These are phyloP conservation scores for Penicillium malachiteum DNA, from an alignment of 495 filamentous ascomycete species.

Conservation along the genomic window DNA sequence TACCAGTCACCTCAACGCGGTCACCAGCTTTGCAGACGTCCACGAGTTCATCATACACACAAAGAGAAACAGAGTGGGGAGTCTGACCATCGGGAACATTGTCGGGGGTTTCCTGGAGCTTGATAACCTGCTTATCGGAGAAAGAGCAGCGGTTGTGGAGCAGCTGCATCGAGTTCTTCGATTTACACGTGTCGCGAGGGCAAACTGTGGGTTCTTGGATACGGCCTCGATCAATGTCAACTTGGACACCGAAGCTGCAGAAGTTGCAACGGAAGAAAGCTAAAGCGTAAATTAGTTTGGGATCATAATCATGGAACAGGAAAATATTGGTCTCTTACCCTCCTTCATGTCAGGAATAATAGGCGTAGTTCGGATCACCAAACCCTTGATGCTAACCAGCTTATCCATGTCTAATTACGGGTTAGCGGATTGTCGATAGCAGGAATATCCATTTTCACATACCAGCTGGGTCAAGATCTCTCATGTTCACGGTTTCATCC, in stretches of 20 bases:
- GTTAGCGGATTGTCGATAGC: not conserved
- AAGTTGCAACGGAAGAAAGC: conserved; percentile 94
- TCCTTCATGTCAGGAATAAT: conserved; percentile 98
- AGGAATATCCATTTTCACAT: conserved; percentile 17
- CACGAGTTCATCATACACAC: conserved; percentile 94
- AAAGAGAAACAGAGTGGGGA: conserved; percentile 96
- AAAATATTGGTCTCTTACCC: conserved; percentile 37
- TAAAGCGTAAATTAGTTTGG: conserved; percentile 5
- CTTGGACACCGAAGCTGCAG: conserved; percentile 85
- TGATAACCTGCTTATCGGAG: conserved; percentile 97
- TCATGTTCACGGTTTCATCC: conserved; percentile 83
- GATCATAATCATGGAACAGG: not conserved
- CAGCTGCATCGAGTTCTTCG: conserved; percentile 95
- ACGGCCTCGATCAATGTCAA: conserved; percentile 90
- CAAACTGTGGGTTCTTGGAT: conserved; percentile 93
- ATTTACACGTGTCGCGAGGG: conserved; percentile 77
- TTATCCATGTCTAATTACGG: conserved; percentile 78
- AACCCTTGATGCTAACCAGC: conserved; percentile 89
- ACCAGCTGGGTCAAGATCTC: conserved; percentile 88
- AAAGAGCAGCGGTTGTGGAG: conserved; percentile 95
- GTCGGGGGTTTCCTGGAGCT: conserved; percentile 96
- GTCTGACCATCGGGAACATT: conserved; percentile 90
- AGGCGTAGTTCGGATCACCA: conserved; percentile 93
- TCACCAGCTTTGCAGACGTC: conserved; percentile 98
- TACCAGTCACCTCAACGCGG: conserved; percentile 91